Conservation (phyloP, 371 early-diverging fungal genomes). For the Chytridium lagenaria region DNA sequence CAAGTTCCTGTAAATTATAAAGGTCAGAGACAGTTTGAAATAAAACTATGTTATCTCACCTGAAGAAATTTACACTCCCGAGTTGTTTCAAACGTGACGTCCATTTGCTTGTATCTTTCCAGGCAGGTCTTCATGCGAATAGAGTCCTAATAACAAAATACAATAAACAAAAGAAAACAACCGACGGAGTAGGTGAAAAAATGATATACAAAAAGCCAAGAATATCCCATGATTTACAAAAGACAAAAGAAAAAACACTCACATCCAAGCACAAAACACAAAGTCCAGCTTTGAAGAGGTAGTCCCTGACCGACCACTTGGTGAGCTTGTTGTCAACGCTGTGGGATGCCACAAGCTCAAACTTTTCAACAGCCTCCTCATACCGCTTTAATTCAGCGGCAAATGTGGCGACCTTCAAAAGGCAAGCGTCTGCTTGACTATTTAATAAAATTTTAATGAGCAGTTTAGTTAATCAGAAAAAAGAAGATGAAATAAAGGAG, state of each 20-base stretch:
- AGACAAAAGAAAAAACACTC: constrained; percentile 12
- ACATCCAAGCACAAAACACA: constrained; percentile 78
- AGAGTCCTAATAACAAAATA: constrained; percentile 61
- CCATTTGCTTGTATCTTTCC: constrained; percentile 82
- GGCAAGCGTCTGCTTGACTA: constrained; percentile 87
- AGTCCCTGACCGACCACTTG: constrained; percentile 93
- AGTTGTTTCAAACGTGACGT: constrained; percentile 80
- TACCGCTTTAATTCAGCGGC: constrained; percentile 91
- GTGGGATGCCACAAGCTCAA: constrained; percentile 82
- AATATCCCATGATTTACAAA: background rate
- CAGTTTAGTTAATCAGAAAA: too few relatives aligned
- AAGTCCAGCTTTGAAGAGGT: constrained; percentile 92
- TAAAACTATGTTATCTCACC: too few relatives aligned
- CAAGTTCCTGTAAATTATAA: constrained; percentile 57
- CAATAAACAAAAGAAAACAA: too few relatives aligned
- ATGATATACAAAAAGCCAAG: too few relatives aligned
- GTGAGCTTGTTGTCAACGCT: constrained; percentile 87
- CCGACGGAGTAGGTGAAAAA: too few relatives aligned
- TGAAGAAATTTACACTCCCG: constrained; percentile 84
- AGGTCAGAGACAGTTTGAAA: too few relatives aligned
- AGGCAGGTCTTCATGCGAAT: constrained; percentile 75
- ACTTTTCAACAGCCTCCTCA: constrained; percentile 82
- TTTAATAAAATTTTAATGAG: too few relatives aligned
- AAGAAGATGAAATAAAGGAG: too few relatives aligned
- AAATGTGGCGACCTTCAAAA: constrained; percentile 88